phyloP scores from a whole-genome alignment of 2,329 filamentous ascomycete species.

The Dothistroma septosporum region DNA sequence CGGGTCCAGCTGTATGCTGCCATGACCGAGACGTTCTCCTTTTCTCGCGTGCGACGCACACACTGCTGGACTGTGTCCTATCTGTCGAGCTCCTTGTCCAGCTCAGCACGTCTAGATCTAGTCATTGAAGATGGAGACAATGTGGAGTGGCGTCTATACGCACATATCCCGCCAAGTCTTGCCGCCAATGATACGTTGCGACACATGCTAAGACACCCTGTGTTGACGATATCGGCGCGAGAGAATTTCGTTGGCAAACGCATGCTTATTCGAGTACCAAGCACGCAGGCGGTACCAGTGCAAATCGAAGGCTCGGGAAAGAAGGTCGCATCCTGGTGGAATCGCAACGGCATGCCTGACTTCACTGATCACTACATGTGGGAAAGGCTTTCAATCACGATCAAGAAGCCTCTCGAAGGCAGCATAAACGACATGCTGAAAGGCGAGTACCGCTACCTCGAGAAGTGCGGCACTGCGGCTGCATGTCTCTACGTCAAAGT shows the following conservation, averaged over 20 bases:
- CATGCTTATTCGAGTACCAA: conserved; percentile 44
- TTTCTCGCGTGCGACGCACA: conserved; percentile 31
- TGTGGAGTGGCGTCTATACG: conserved; percentile 33
- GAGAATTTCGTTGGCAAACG: conserved; percentile 35
- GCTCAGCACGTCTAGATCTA: conserved; percentile 35
- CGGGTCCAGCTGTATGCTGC: conserved; percentile 29
- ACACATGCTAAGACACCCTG: conserved; percentile 24
- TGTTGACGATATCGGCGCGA: conserved; percentile 23
- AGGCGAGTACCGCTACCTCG: conserved; percentile 51
- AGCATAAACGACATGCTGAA: conserved; percentile 33
- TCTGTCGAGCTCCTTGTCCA: conserved; percentile 26
- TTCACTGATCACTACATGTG: conserved; percentile 44
- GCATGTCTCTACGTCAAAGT: conserved; percentile 51
- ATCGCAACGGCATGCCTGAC: conserved; percentile 35
- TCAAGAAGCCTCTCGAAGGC: too few relatives aligned
- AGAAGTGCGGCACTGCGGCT: conserved; percentile 55
- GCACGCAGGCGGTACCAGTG: conserved; percentile 11
- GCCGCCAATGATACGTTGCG: conserved; percentile 25
- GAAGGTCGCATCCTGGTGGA: conserved; percentile 36
- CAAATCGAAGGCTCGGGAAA: conserved; percentile 23
- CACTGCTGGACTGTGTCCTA: conserved; percentile 43
- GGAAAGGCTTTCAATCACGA: conserved; percentile 12
- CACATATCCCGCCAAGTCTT: conserved; percentile 16
- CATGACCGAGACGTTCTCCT: conserved; percentile 35
- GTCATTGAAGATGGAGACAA: conserved; percentile 13